These are phyloP conservation scores for Nemania sp. DNA, from an alignment of 2,329 filamentous ascomycete species.

Conservation along the genomic window DNA sequence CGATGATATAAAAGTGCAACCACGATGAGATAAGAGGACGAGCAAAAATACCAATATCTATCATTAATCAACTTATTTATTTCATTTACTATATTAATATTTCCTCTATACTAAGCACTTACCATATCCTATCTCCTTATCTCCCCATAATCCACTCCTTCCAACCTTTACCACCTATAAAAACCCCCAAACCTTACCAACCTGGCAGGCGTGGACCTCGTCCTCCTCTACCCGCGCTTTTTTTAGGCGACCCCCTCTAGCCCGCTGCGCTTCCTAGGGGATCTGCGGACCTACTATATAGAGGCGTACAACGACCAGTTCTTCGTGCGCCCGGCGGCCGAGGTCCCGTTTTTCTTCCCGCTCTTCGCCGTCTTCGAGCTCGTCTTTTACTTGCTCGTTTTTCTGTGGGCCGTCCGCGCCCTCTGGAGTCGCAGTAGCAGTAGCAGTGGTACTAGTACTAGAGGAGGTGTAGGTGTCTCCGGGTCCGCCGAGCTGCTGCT, in stretches of 20 bases:
- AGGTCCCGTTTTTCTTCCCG: conserved; percentile 30
- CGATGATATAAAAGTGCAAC: too few relatives aligned
- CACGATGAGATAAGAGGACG: too few relatives aligned
- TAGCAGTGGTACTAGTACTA: too few relatives aligned
- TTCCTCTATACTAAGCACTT: too few relatives aligned
- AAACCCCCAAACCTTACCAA: neutral
- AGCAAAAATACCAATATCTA: too few relatives aligned
- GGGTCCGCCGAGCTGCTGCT: conserved; percentile 56
- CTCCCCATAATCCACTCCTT: too few relatives aligned
- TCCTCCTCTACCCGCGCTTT: conserved; percentile 54
- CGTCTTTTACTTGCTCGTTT: neutral
- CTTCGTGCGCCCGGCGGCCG: conserved; percentile 45
- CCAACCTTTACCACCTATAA: too few relatives aligned
- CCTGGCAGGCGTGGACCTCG: conserved; percentile 55
- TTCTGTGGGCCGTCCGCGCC: neutral
- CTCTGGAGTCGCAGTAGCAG: neutral
- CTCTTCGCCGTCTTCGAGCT: neutral
- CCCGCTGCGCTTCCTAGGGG: conserved; percentile 53
- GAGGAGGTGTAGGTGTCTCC: too few relatives aligned
- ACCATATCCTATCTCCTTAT: neutral
- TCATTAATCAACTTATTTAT: too few relatives aligned
- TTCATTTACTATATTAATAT: too few relatives aligned
- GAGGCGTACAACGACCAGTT: conserved; percentile 57
- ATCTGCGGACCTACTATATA: conserved; percentile 53
- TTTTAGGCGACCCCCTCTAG: conserved; percentile 48